Evolutionary conservation across 2,329 filamentous ascomycete genomes (phyloP), one percentile per base, ranked within the genome.

Genomic region (Xylariaceae sp.): DNA sequence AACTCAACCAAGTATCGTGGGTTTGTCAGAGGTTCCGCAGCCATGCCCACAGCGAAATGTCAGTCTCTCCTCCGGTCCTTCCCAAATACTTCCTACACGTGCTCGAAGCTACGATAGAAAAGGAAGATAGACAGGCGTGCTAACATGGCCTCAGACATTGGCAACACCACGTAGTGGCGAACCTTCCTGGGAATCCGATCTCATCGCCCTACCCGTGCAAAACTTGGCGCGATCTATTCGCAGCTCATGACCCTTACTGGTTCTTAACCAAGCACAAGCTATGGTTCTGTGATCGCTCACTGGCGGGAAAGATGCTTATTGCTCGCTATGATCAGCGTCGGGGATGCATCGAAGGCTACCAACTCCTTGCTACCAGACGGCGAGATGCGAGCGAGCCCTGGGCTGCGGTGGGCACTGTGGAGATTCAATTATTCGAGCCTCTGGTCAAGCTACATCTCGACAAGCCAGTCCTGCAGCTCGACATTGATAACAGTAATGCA

Each of bases 271-370:
- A 81, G 47, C 77, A 89, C 66, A 92, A 89, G 69, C 75, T 97
- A 57, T 97, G 92, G 92, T 93, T 96, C 64, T 82, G 84, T 53
- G 90, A 96, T 68, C 79, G 76, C 2, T 80, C 85, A 31, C 78
- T 90, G 44, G 86, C 81, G 1, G 92, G 92, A 0, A 88, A 87
- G 65, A 70, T 96, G 40, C 78, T 96, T 22, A 65, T 96, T 38
- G 79, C 81, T n/a, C 84, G 88, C 12, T 97, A 91, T 64, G 84
- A 96, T 65, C 80, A 84, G 42, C 73, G 81, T 4, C 77, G 82
- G 41, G 88, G 86, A 14, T 86, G 84, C 60, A 96, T 97, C 50
- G 89, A 94, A 70, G 90, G 83, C 3, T 90, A 92, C 66, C 81
- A 86, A 14, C 73, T 97, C 14, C 73, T 92, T 4, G 89, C 88